Evolutionary conservation across 164 flowering plant species (phyloP).

Genomic region (Magnolia kwangsiensis): DNA sequence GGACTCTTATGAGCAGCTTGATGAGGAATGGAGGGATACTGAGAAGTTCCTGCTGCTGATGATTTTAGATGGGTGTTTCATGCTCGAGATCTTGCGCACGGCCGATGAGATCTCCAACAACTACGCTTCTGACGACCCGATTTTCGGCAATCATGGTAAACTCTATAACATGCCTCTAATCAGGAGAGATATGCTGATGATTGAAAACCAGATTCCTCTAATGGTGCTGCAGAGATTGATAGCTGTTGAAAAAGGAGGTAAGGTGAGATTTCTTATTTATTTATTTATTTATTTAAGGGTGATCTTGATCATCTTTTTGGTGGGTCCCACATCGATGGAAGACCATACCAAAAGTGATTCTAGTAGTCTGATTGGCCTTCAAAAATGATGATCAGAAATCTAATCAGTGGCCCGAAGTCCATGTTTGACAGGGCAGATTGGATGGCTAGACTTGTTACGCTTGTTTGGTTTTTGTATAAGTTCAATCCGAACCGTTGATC

Average conservation of each 20-base stretch:
- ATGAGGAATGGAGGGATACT: slow-evolving; percentile 24
- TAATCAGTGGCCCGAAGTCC: too few relatives aligned
- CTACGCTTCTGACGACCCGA: slow-evolving; percentile 48
- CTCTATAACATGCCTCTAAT: slow-evolving; percentile 41
- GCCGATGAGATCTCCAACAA: slow-evolving; percentile 18
- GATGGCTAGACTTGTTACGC: too few relatives aligned
- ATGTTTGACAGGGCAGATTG: too few relatives aligned
- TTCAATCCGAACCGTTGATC: too few relatives aligned
- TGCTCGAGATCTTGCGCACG: slow-evolving; percentile 43
- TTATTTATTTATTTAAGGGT: too few relatives aligned
- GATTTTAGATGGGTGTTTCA: slow-evolving; percentile 52
- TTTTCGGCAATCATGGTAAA: slow-evolving; percentile 54
- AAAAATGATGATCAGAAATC: too few relatives aligned
- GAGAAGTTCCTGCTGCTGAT: slow-evolving; percentile 35
- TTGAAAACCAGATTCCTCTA: slow-evolving; percentile 63
- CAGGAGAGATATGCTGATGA: slow-evolving; percentile 58
- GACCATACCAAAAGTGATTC: too few relatives aligned
- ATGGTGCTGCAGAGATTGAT: slow-evolving; percentile 33
- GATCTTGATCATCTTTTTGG: background rate
- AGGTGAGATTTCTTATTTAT: slow-evolving; percentile 4
- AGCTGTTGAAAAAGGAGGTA: slow-evolving; percentile 23
- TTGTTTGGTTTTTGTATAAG: too few relatives aligned
- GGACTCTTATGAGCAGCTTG: slow-evolving; percentile 35
- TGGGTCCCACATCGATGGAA: background rate
- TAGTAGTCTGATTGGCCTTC: too few relatives aligned